phyloP scores from a whole-genome alignment of 169 alveolate species.

The Cryptosporidium canis region DNA sequence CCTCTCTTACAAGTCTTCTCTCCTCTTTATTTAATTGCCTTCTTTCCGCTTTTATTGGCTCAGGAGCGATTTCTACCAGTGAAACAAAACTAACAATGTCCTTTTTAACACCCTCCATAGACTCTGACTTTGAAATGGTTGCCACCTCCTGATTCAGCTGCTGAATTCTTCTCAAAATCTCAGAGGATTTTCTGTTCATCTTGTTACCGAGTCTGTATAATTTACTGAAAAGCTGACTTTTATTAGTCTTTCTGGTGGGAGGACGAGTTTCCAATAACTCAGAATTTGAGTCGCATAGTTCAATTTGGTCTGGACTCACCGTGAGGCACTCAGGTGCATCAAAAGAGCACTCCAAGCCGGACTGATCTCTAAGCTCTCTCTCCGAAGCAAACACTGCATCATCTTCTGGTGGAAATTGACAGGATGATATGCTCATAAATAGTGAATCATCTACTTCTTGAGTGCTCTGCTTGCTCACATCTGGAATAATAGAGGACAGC shows the following conservation, averaged over 20 bases:
- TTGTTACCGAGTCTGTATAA: background rate
- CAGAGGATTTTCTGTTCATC: background rate
- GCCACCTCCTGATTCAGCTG: background rate
- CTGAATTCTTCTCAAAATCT: background rate
- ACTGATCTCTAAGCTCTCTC: background rate
- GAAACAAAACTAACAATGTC: background rate
- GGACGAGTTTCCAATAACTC: background rate
- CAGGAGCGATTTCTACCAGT: background rate
- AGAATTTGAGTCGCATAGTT: background rate
- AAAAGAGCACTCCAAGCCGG: background rate
- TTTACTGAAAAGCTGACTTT: background rate
- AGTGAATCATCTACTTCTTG: background rate
- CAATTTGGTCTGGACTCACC: background rate
- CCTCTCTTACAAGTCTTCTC: background rate
- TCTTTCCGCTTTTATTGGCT: background rate
- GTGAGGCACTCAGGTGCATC: background rate
- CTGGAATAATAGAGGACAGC: no score
- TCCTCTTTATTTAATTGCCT: background rate
- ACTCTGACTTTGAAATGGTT: background rate
- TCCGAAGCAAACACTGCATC: background rate
- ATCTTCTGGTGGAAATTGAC: background rate
- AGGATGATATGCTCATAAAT: background rate
- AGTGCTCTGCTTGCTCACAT: no score
- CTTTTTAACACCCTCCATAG: background rate
- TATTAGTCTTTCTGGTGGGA: background rate